Base-by-base conservation (phyloP, 2,329 filamentous ascomycete genomes). In the Venturia oleaginea region DNA sequence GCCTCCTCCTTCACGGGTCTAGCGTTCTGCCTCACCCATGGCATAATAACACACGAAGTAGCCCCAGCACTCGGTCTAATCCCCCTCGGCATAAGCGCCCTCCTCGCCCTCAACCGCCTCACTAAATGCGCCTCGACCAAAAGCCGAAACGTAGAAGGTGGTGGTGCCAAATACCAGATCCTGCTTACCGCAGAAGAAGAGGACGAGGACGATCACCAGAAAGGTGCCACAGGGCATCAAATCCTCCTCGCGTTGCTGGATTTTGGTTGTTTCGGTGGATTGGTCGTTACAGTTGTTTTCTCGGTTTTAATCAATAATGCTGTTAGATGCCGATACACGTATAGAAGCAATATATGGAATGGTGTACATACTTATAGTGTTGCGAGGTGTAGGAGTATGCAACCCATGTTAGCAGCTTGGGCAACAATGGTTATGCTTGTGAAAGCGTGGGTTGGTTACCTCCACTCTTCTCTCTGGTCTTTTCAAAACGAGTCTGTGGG, bases 11-110 rank as follows among this genome's bases (percentile, higher is more conserved):
- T 37, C 54, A 22, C 32, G 24, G 54, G 54, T 22, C 2, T 57
- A 32, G 54, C 54, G 6, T 57, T 57, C 54, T 57, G 54, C 24
- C 27, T 57, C 19, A 8, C 54, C 34, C 54, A 57, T 15, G 54
- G 54, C 3, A 37, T 57, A 22, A 15, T 32, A 4, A 57, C 54
- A 8, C 5, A 22, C 2, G 27, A 57, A 32, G 13, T 57, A 15
- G 54, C 54, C 13, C 54, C 54, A 57, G 54, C 54, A 11, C 54
- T 57, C 34, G 54, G 54, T 22, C 54, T 57, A 4, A 30, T 57
- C 24, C 54, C 54, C 27, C 15, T 57, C n/a, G 54, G 27, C 34
- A 32, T 57, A 13, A 24, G 54, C 27, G 54, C 54, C 7, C 27
- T 57, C 54, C 22, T 32, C 54, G 54, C 54, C 54, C 24, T 57